Evolutionary conservation across 495 filamentous ascomycete genomes (phyloP).

Genomic region (Thozetella sp.): DNA sequence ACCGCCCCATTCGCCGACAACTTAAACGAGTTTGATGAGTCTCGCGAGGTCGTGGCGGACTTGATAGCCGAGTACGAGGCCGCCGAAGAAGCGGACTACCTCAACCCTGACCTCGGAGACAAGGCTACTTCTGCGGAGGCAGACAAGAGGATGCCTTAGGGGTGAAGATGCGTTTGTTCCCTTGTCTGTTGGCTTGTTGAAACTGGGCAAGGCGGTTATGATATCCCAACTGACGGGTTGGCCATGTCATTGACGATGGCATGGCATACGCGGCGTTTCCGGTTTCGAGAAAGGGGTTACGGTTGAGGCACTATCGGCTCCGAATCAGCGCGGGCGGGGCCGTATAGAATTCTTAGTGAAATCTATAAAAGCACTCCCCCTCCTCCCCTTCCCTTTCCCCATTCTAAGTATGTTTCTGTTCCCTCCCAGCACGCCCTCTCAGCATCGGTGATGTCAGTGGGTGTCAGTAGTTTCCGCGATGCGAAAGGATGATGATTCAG

Average conservation of each 20-base stretch:
- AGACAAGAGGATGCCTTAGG: slow-evolving; percentile 40
- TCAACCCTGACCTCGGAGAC: slow-evolving; percentile 66
- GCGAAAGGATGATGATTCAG: too few relatives aligned
- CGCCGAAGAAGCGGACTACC: slow-evolving; percentile 85
- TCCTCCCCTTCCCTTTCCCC: too few relatives aligned
- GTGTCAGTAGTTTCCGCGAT: too few relatives aligned
- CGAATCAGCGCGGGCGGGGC: neutral
- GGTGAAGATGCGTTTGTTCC: neutral
- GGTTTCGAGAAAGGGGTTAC: neutral
- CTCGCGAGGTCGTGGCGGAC: slow-evolving; percentile 83
- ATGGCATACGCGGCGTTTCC: neutral
- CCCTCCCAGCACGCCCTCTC: too few relatives aligned
- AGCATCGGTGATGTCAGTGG: too few relatives aligned
- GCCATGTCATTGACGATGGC: neutral
- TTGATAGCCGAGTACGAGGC: slow-evolving; percentile 94
- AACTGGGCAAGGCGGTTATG: too few relatives aligned
- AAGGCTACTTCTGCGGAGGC: slow-evolving; percentile 42
- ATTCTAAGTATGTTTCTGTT: too few relatives aligned
- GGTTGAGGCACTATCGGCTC: neutral
- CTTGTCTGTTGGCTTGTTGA: neutral
- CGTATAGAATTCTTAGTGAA: neutral
- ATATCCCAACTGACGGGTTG: neutral
- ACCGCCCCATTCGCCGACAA: slow-evolving; percentile 89
- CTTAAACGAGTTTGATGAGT: slow-evolving; percentile 94
- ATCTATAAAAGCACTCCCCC: neutral